Conservation (phyloP, 176 grass and related monocot genomes). For the Microstegium vimineum region DNA sequence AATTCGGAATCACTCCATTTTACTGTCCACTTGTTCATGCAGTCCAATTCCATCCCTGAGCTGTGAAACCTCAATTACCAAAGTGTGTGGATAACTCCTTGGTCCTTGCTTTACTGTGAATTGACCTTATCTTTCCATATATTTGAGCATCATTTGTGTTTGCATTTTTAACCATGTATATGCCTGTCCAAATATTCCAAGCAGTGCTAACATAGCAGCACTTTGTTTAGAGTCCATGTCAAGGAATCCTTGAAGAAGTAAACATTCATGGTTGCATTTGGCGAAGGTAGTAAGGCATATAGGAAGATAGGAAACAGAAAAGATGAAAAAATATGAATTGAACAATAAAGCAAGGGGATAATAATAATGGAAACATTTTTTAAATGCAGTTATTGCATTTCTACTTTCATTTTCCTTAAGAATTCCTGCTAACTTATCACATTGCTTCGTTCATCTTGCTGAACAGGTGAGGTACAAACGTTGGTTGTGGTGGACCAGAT, state of each 20-base stretch:
- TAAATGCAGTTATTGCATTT: not conserved
- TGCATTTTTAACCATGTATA: not conserved
- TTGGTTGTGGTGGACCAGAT: conserved; percentile 97
- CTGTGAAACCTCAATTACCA: not conserved
- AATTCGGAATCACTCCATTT: not conserved
- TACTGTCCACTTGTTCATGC: not conserved
- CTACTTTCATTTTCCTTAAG: not conserved
- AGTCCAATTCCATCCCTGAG: not conserved
- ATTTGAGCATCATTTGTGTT: not conserved
- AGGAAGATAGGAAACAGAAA: not conserved
- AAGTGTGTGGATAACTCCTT: not conserved
- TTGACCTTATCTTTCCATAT: not conserved
- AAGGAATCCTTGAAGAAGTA: not conserved
- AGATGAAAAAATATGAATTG: not conserved
- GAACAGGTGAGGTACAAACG: conserved; percentile 86
- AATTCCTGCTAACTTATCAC: not conserved
- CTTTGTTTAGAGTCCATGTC: conserved; percentile 3
- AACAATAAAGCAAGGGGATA: conserved; percentile 6
- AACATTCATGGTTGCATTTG: not conserved
- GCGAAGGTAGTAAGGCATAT: not conserved
- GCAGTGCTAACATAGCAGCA: conserved; percentile 2
- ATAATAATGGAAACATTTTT: conserved; percentile 1
- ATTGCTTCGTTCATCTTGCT: conserved; percentile 29
- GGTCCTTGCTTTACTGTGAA: conserved; percentile 3
- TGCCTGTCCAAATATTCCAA: not conserved